These are phyloP conservation scores for Rhizophora mangle DNA, from an alignment of 345 rosid species.

Conservation along the genomic window DNA sequence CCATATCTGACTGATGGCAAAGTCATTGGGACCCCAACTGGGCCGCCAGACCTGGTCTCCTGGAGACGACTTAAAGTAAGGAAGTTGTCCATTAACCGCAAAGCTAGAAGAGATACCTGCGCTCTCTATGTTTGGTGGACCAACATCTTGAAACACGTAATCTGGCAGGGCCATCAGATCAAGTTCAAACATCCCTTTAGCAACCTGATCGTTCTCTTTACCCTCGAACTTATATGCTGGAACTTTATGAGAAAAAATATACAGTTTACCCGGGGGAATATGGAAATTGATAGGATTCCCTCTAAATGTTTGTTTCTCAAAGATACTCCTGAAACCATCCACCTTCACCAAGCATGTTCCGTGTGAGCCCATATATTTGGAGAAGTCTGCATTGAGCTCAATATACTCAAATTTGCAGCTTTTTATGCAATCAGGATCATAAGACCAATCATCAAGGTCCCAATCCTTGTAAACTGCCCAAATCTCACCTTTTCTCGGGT, in stretches of 20 bases:
- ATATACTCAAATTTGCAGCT: constrained; percentile 14
- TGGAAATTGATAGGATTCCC: constrained; percentile 13
- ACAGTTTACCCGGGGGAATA: constrained; percentile 15
- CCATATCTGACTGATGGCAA: constrained; percentile 18
- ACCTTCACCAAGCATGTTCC: constrained; percentile 13
- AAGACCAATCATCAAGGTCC: constrained; percentile 11
- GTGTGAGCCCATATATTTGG: constrained; percentile 12
- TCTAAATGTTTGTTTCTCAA: constrained; percentile 12
- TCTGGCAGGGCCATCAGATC: constrained; percentile 21
- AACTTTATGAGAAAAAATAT: constrained; percentile 19
- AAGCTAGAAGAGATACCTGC: neutral
- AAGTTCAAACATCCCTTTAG: constrained; percentile 18
- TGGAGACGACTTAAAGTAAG: neutral
- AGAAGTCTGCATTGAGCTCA: constrained; percentile 19
- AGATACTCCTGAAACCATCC: constrained; percentile 18
- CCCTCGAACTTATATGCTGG: constrained; percentile 18
- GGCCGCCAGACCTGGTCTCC: neutral
- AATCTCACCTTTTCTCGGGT: constrained; percentile 19
- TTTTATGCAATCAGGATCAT: constrained; percentile 11
- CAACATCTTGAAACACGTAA: constrained; percentile 5
- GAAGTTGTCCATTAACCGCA: neutral
- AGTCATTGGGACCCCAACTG: neutral
- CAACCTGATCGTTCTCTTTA: constrained; percentile 14
- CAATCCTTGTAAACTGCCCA: constrained; percentile 26
- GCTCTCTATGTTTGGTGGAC: neutral